Evolutionary conservation across 768 basidiomycete species (phyloP).

Genomic region (Macrocybe gigantea): DNA sequence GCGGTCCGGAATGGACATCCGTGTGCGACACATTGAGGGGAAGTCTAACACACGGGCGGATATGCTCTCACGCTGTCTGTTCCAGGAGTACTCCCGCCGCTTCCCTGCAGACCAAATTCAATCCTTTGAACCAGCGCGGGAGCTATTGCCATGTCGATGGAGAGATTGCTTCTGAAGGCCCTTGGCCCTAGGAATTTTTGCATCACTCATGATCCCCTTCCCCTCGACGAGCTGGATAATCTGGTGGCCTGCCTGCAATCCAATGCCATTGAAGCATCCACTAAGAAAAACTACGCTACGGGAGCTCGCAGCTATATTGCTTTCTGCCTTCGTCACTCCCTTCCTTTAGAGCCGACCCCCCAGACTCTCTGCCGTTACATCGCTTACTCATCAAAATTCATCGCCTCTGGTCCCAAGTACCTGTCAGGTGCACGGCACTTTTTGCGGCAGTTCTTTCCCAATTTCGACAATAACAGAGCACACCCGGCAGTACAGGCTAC

Average conservation of each 20-base stretch:
- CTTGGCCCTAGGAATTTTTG: constrained; percentile 5
- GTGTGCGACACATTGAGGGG: constrained; percentile 14
- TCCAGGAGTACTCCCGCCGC: constrained; percentile 9
- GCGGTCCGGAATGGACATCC: constrained; percentile 15
- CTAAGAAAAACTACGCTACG: constrained; percentile 20
- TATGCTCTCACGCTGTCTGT: constrained; percentile 10
- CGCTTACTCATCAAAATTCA: constrained; percentile 29
- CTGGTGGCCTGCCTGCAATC: constrained; percentile 12
- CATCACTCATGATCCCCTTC: constrained; percentile 4
- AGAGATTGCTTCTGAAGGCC: constrained; percentile 12
- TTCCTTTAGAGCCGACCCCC: constrained; percentile 28
- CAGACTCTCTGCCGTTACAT: constrained; percentile 30
- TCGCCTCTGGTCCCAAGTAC: constrained; percentile 29
- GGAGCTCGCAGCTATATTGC: constrained; percentile 30
- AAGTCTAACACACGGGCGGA: constrained; percentile 12
- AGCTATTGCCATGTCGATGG: constrained; percentile 12
- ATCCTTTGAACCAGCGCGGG: constrained; percentile 10
- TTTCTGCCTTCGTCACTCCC: constrained; percentile 23
- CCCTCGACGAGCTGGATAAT: constrained; percentile 28
- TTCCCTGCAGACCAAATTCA: constrained; percentile 11
- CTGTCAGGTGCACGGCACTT: constrained; percentile 23
- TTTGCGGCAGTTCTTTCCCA: neutral
- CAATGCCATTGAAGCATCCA: constrained; percentile 18
- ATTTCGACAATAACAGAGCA: no score
- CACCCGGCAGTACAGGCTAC: no score